Conservation (phyloP, 208 protist genomes). For the Plasmodiophora brassicae region DNA sequence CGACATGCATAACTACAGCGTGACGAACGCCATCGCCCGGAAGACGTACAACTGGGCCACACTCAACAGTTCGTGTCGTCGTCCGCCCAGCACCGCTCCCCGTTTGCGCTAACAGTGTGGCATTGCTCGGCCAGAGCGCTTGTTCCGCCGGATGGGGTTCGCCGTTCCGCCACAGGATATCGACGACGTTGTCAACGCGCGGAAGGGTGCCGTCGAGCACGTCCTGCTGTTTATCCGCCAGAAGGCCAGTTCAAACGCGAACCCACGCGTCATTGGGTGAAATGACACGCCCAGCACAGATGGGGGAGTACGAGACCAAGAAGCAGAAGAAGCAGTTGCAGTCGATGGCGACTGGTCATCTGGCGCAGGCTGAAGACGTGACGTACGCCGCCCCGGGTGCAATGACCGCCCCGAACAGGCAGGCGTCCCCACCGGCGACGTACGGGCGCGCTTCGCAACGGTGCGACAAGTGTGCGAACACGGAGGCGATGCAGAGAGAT, state of each 20-base stretch:
- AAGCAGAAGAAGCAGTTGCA: not conserved
- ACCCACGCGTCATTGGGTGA: not conserved
- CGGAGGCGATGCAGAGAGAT: not conserved
- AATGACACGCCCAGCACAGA: not conserved
- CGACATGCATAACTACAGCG: slow-evolving; percentile 95
- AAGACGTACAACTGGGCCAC: slow-evolving; percentile 94
- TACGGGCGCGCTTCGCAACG: not conserved
- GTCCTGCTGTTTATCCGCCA: not conserved
- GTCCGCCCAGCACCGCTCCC: not conserved
- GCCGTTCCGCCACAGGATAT: not conserved
- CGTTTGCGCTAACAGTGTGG: not conserved
- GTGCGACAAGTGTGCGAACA: not conserved
- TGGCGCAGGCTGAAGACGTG: not conserved
- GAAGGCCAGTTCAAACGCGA: not conserved
- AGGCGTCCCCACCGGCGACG: not conserved
- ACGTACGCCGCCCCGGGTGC: not conserved
- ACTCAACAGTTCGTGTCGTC: slow-evolving; percentile 66
- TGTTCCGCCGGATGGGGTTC: slow-evolving; percentile 1
- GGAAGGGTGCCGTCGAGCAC: not conserved
- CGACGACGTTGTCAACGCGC: not conserved
- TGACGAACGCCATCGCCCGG: slow-evolving; percentile 72
- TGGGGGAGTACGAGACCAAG: not conserved
- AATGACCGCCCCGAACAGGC: not conserved
- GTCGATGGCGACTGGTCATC: not conserved
- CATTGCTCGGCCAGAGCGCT: not conserved